Base-by-base conservation (phyloP, 1,284 basidiomycete genomes). In the Sanghuangporus baumii region DNA sequence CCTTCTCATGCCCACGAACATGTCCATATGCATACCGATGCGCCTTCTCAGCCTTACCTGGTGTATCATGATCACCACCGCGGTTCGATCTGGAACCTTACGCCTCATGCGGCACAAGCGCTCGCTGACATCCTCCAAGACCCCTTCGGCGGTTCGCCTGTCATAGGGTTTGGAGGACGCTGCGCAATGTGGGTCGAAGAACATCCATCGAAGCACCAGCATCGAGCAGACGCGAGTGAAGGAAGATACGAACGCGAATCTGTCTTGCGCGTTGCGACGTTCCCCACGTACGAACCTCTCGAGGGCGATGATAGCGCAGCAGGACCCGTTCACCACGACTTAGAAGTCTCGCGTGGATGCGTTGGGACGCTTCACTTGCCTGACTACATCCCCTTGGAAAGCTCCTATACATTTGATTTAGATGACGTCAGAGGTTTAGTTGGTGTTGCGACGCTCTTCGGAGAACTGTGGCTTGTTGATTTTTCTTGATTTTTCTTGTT, bases 131-230 rank as follows among this genome's bases (percentile, higher is more conserved):
- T 61, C 16, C 54, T 61, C 18, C 60, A 61, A 47, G 60, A 61
- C 31, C 60, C 60, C 1, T 54, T 62, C n/a, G 47, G 55, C 20
- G 62, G 62, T 36, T 60, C 26, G 31, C 62, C 62, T 2, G 62
- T 63, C 36, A 60, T 63, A 40, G 62, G 62, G 14, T 63, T 56
- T 20, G 62, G 62, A 23, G 62, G 62, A 41, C 54, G 62, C 20
- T 63, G 62, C n/a, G 62, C 62, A 12, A 50, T 63, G 50, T 63
- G 62, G 62, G 54, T 63, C 3, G 57, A 63, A 36, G 62, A 63
- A 43, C 55, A 55, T 18, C 60, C 51, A 20, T 18, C 8, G 18
- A 20, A 55, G 9, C 14, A 48, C 18, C 52, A 55, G 9, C 20
- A 48, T 34, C 52, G 40, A 20, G 20, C 54, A 23, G 20, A 23